Evolutionary conservation across 2,329 filamentous ascomycete species (phyloP).

Genomic region (Neoascochyta sp.): DNA sequence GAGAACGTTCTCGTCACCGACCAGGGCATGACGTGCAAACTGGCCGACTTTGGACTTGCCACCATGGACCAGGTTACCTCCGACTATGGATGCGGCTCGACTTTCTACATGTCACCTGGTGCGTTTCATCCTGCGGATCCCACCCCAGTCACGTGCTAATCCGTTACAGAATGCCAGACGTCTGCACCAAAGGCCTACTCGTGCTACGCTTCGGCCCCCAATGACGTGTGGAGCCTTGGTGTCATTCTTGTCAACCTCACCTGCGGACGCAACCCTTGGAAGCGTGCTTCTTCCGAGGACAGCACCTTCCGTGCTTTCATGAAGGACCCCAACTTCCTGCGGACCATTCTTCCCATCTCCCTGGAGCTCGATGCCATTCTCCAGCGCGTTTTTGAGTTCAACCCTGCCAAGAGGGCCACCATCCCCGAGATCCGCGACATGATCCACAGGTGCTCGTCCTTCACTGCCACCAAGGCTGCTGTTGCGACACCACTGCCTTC

Average conservation of each 20-base stretch:
- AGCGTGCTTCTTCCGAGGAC: constrained; percentile 88
- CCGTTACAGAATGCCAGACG: constrained; percentile 77
- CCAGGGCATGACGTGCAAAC: constrained; percentile 82
- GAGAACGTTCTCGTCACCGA: constrained; percentile 96
- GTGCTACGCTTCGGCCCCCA: constrained; percentile 86
- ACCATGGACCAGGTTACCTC: constrained; percentile 79
- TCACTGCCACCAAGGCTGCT: constrained; percentile 56
- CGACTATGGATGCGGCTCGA: constrained; percentile 96
- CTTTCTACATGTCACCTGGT: constrained; percentile 99
- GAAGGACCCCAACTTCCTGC: constrained; percentile 79
- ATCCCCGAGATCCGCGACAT: constrained; percentile 73
- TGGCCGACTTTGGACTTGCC: constrained; percentile 95
- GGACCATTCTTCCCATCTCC: constrained; percentile 87
- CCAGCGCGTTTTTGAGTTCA: constrained; percentile 79
- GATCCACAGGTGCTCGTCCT: constrained; percentile 71
- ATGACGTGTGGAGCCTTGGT: constrained; percentile 97
- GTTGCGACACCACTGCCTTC: constrained; percentile 43
- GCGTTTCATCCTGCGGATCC: constrained; percentile 42
- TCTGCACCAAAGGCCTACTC: constrained; percentile 64
- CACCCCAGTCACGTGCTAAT: constrained; percentile 21
- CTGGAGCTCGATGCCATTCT: constrained; percentile 86
- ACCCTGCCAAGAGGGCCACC: constrained; percentile 77
- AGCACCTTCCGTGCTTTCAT: constrained; percentile 91
- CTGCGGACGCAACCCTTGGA: constrained; percentile 98
- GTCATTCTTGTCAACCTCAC: constrained; percentile 97